Evolutionary conservation across 2,329 filamentous ascomycete species (phyloP).

Genomic region (Penicillium frequentans): DNA sequence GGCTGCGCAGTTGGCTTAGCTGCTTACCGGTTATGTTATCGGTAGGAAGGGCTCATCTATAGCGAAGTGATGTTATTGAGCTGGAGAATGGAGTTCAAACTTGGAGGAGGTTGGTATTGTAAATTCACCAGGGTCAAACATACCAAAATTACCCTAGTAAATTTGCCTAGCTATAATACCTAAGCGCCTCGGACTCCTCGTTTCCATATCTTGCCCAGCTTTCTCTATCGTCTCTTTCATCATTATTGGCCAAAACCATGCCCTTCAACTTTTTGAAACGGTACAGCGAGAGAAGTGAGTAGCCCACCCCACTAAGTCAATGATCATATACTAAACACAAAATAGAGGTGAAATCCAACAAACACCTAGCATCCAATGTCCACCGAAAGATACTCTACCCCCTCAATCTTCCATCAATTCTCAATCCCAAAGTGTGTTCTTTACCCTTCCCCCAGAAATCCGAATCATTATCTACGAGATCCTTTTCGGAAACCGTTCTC

Average conservation of each 20-base stretch:
- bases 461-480: not conserved
- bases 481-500: conserved; percentile 1
- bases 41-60: too few species aligned
- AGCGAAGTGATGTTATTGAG: too few species aligned
- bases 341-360: not conserved
- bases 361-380: not conserved
- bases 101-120: too few species aligned
- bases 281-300: not conserved
- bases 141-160: too few species aligned
- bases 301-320: not conserved
- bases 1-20: too few species aligned
- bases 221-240: not conserved
- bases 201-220: not conserved
- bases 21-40: too few species aligned
- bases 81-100: too few species aligned
- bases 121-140: too few species aligned
- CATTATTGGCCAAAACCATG: not conserved
- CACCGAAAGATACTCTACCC: not conserved
- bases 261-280: not conserved
- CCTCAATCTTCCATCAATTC: not conserved
- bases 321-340: not conserved
- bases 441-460: not conserved
- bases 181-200: too few species aligned
- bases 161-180: not conserved
- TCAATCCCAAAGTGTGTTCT: not conserved